Base-by-base conservation (phyloP, 192 early-diverging fungal genomes). In the Linnemannia exigua region DNA sequence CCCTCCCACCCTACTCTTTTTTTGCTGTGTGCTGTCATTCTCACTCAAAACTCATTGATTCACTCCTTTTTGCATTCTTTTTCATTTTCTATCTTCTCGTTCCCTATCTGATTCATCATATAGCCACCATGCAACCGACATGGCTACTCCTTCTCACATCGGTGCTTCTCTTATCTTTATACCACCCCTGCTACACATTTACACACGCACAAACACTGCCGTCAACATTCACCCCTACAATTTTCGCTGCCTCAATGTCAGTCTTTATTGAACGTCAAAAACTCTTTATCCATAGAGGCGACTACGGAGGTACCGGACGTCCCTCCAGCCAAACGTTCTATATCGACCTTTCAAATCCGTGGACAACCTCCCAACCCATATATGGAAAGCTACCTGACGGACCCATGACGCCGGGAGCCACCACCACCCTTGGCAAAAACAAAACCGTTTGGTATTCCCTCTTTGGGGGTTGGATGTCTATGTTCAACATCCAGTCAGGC, bases 321-420 rank as follows among this genome's bases (percentile, higher is more conserved):
- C n/a, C 52, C 25, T 54, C 52, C 41, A 9, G 41, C 2, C 79
- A 80, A 47, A 68, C 48, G 6, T 80, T 80, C 33, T 72, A 63
- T 31, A 74, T 80, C 67, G 79, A 80, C 37, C 72, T 74, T 2
- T 80, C 79, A 5, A 67, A 8, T 0, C 37, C n/a, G 36, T 74
- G 72, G 72, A 52, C 61, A 14, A 52, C 79, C 61, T 41, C 70
- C 5, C 28, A 48, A 47, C 79, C 79, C 3, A 63, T 63, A 17
- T 75, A 52, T 44, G 41, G 51, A 19, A 33, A 54, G 15, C 46
- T 80, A 1, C 25, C 72, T 0, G 61, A 74, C 20, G 51, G 25
- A 33, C 67, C 58, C 58, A n/a, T 9, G 58, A 14, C 31, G 3
- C 25, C 28, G 28, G 58, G 31, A 28, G 31, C 31, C 58, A 75